Base-by-base conservation (phyloP, 225 moss, liverwort and hornwort species). In the Polytrichum formosum region DNA sequence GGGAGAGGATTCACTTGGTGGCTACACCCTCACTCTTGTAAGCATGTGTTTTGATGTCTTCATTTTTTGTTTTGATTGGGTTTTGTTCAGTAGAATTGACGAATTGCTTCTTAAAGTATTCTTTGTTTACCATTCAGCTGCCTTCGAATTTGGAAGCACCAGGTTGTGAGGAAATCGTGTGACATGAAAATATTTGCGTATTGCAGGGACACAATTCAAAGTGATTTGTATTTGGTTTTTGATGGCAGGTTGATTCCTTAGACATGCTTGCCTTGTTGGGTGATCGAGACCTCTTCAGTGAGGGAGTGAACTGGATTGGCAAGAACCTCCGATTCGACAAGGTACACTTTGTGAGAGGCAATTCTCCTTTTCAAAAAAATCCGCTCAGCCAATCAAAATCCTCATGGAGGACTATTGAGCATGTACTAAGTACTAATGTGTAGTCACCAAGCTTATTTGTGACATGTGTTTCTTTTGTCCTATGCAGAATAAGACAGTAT, bases 261-360 rank as follows among this genome's bases (percentile, higher is more conserved):
- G 96, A 97, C 68, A 97, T 97, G 96, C 90, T 97, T 72, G 96
- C 96, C 16, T 64, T 97, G 63, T 78, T 97, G 74, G 96, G 96
- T 26, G 96, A 97, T 78, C 84, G 33, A 53, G 64, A 70, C 26
- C 79, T 75, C 61, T 97, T 97, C 75, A 84, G 86, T 67, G 83
- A 89, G 62, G 89, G 86, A 73, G 96, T 97, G 55, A 88, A 30
- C 33, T 93, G 93, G 91, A 80, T 97, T 53, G 94, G 92, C 23
- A 79, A 83, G 35, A 97, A 94, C 72, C 84, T 97, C 67, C 85
- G 80, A 60, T 97, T 97, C 69, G 81, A 94, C 67, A 92, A 83
- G 77, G 93, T 91, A 73, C 4, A 59, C 46, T 46, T 46, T 46
- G 46, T 46, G 46, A 16, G 46, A 46, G 46, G 37, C 37, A 13